Base-by-base conservation (phyloP, 768 basidiomycete species). In the Calocybe indica region DNA sequence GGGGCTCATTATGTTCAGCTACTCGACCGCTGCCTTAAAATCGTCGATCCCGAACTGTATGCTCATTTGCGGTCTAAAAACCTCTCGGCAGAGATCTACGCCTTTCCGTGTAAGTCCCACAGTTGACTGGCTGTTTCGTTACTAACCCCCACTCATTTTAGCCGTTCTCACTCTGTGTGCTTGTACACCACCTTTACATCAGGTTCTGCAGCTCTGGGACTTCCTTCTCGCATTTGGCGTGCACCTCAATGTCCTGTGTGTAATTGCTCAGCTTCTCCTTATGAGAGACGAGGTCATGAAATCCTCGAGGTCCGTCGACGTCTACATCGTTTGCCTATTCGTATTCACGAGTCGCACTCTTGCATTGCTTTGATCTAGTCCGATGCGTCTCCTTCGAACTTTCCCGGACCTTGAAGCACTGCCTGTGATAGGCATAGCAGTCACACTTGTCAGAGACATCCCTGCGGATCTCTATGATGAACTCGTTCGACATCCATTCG, bases 211-310 rank as follows among this genome's bases (percentile, higher is more conserved):
- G 54, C 70, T 99, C 45, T 99, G 96, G 95, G 96, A 99, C 64
- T 99, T 98, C 61, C 76, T 99, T 7, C 75, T 99, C 28, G 92
- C 95, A 3, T 98, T 94, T 59, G 96, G 96, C 10, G 89, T 94
- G 15, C 96, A 98, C 59, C 74, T 99, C 13, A 99, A 99, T 58
- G 86, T 99, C 8, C 73, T 99, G 11, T 97, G 94, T 59, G 93
- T 98, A 3, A 97, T 98, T 51, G 95, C 96, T 6, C 96, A 98
- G 58, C 68, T 99, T 4, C 63, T 94, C 3, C 77, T 95, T 8
- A 95, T 97, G 67, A 75, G 92, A 49, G 86, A 90, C 39, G 89
- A 92, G 40, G 80, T 99, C 40, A 92, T 99, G 84, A 74, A 69
- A 43, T 91, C 87, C 1, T 73, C 83, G 2, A 92, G 91, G 95